Conservation (phyloP, 345 rosid species). For the Populus deltoides region DNA sequence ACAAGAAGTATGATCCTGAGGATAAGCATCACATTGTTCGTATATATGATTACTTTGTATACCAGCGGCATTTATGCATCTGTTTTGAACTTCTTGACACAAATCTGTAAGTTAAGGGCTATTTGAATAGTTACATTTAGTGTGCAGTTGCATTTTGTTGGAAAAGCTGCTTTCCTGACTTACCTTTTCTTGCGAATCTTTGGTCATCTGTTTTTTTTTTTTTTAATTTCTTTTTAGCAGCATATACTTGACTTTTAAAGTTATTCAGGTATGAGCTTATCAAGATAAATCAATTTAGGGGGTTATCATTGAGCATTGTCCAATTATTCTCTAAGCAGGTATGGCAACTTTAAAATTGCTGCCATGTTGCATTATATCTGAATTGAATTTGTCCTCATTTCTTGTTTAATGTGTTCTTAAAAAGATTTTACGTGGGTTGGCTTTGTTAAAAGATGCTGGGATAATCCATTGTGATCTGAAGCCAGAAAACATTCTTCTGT, state of each 20-base stretch:
- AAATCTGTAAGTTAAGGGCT: conserved; percentile 68
- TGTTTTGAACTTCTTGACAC: conserved; percentile 95
- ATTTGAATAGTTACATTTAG: neutral
- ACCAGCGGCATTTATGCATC: conserved; percentile 86
- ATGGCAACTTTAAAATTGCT: conserved; percentile 8
- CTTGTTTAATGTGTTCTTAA: conserved; percentile 11
- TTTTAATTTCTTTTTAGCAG: conserved; percentile 13
- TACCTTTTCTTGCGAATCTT: neutral
- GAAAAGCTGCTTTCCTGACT: conserved; percentile 6
- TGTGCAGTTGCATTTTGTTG: conserved; percentile 7
- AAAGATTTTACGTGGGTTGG: conserved; percentile 87
- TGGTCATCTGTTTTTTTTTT: neutral
- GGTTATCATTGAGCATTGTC: conserved; percentile 91
- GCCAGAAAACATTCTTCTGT: conserved; percentile 96
- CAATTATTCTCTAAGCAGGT: conserved; percentile 98
- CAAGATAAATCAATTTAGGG: conserved; percentile 91
- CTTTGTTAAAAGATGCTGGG: conserved; percentile 89
- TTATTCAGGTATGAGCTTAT: conserved; percentile 88
- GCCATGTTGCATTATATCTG: conserved; percentile 8
- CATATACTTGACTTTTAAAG: conserved; percentile 29
- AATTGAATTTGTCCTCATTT: conserved; percentile 12
- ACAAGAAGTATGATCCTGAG: conserved; percentile 95
- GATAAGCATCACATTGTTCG: conserved; percentile 99
- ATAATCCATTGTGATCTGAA: conserved; percentile 98
- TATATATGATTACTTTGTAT: conserved; percentile 83